Evolutionary conservation across 495 filamentous ascomycete species (phyloP), one percentile per base, ranked within the genome.

Genomic region (Daldinia concentrica): DNA sequence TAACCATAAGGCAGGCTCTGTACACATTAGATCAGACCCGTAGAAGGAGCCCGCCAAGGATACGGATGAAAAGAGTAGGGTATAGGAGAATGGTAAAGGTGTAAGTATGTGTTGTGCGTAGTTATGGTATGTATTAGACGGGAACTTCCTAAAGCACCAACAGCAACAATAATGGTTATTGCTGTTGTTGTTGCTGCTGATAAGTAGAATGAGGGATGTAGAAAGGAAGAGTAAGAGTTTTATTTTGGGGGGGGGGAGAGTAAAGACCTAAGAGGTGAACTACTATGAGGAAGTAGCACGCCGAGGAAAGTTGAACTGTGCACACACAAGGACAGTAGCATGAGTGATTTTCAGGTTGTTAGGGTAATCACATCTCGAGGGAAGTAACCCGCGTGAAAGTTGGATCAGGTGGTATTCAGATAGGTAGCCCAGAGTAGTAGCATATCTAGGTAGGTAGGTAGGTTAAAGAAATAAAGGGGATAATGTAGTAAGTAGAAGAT

Each of bases 401-500:
- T 36, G 34, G 4, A 12, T 0, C 34, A 36, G 34, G 34, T 36
- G 3, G 34, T 36, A 36, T 36, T 12, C 34, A 36, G 14, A 14
- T 11, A 36, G 34, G 34, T 36, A 14, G 34, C 1, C 34, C 34
- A 36, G 34, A 5, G 12, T 36, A 14, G 34, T 36, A 36, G 34
- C 34, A 14, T 14, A 14, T 4, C 4, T 27, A 27, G 26, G 26
- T 27, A 27, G 26, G 30, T 6, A 32, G 12, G 9, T 34, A 12
- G 32, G 11, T 14, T 36, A 3, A 72, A 58, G 32, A 71, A 29
- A 37, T 12, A 37, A 24, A 43, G 22, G 19, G 6, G 19, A 54
- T 36, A 17, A 5, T n/a, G n/a, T n/a, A 1, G 27, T n/a, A n/a
- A 56, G 29, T 24, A n/a, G 22, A 36, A 4, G 32, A 34, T 36